Evolutionary conservation across 257 asterid species (phyloP).

Genomic region (Jacaranda copaia): DNA sequence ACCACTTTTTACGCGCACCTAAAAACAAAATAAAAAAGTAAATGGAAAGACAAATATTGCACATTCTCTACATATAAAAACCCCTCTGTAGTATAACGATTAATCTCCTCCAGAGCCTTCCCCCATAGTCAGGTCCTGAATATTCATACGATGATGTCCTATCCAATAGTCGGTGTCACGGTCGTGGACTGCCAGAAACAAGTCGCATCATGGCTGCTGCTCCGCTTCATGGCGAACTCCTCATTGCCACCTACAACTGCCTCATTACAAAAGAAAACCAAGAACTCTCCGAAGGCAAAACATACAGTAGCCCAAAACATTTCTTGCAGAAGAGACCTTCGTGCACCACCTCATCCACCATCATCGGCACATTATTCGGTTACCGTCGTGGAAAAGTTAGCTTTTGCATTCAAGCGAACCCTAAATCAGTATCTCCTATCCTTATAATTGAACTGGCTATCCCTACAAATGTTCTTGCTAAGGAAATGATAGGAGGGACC

Average conservation of each 20-base stretch:
- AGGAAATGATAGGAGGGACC: constrained; percentile 67
- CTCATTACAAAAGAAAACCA: constrained; percentile 47
- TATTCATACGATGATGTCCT: constrained; percentile 26
- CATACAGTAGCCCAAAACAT: constrained; percentile 11
- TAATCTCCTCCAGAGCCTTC: constrained; percentile 10
- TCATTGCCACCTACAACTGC: constrained; percentile 69
- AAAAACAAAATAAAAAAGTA: background rate
- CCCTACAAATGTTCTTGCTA: constrained; percentile 60
- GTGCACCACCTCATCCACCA: constrained; percentile 34
- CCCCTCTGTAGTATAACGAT: background rate
- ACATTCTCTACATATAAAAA: background rate
- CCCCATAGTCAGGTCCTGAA: background rate
- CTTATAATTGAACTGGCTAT: constrained; percentile 68
- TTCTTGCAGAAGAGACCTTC: constrained; percentile 5
- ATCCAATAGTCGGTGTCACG: constrained; percentile 37
- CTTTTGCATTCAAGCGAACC: constrained; percentile 64
- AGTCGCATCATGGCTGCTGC: constrained; percentile 76
- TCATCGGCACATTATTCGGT: constrained; percentile 61
- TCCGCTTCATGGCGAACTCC: constrained; percentile 59
- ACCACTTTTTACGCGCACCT: background rate
- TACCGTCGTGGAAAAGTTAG: constrained; percentile 60
- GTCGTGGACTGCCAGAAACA: constrained; percentile 72
- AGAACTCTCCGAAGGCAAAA: constrained; percentile 6
- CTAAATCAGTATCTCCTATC: constrained; percentile 49
- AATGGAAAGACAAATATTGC: background rate